Evolutionary conservation across 2,329 filamentous ascomycete species (phyloP), one percentile per base, ranked within the genome.

Genomic region (Alternaria longipes): DNA sequence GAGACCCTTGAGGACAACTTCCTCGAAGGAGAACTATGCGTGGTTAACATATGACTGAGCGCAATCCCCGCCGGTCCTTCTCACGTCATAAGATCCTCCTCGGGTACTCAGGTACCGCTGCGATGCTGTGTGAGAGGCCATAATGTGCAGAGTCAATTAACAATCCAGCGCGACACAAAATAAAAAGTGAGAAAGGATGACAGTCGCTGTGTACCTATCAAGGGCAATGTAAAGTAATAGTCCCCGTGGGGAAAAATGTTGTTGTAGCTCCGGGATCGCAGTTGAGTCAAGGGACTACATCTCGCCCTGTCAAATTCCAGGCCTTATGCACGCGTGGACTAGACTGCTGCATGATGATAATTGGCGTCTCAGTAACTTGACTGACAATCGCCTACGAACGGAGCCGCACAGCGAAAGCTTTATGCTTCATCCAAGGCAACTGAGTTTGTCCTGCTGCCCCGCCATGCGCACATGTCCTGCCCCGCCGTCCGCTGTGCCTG

Each of bases 1-100:
- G 59, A 97, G 88, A 45, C 93, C 93, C 80, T 97, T 96, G 67
- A 97, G 85, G 41, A 97, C 93, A 47, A 93, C 93, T 55, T 93
- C 89, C 80, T 97, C 94, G 78, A 97, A 97, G 54, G 92, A 94
- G 70, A 96, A 86, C 91, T 94, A 64, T 41, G 47, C n/a, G 20
- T 16, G 28, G 59, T 76, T 52, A 74, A 69, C 51, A 63, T 18
- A 20, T 56, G 38, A 50, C 47, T 30, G 50, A 49, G 32, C 36
- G 24, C 18, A 47, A n/a, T 32, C 46, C 45, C 40, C 62, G 59
- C 47, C 26, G 38, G 38, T 30, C 56, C 50, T 38, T 51, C 83
- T 70, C 81, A 89, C 87, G 71, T 86, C 85, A 77, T 88, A 89
- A 26, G 84, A 87, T 62, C 86, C 87, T 67, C 87, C 87, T 65